These are phyloP conservation scores for Asterella californica DNA, from an alignment of 225 moss, liverwort and hornwort genomes.

Conservation along the genomic window DNA sequence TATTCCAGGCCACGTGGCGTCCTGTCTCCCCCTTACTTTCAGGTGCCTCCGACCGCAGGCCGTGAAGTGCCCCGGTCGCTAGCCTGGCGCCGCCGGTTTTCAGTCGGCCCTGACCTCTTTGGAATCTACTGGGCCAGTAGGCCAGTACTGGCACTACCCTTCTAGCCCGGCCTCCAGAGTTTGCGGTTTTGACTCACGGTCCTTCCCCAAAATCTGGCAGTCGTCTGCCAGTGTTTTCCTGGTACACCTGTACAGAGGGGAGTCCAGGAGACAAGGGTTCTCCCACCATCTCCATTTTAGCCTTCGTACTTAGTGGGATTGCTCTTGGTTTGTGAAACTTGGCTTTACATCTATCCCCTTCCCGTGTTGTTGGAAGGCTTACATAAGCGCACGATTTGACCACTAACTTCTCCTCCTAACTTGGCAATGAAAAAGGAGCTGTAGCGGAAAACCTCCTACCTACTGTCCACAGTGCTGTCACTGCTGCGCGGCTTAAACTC, in stretches of 20 bases:
- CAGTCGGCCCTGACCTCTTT: slow-evolving; percentile 3
- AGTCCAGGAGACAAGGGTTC: background rate
- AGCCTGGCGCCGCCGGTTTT: slow-evolving; percentile 16
- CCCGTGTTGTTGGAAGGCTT: slow-evolving; percentile 9
- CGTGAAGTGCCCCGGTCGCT: slow-evolving; percentile 6
- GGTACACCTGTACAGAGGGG: background rate
- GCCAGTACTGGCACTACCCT: background rate
- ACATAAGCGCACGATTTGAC: slow-evolving; percentile 9
- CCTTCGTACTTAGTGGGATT: background rate
- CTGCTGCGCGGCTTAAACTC: background rate
- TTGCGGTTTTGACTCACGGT: background rate
- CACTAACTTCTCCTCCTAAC: too few relatives aligned
- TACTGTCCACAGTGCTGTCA: background rate
- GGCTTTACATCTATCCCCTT: slow-evolving; percentile 1
- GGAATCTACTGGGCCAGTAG: slow-evolving; percentile 6
- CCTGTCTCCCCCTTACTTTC: background rate
- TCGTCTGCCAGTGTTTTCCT: background rate
- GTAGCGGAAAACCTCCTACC: background rate
- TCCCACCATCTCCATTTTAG: background rate
- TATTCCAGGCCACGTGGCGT: slow-evolving; percentile 1
- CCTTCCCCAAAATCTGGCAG: background rate
- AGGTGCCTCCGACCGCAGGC: background rate
- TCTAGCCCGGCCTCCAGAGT: background rate
- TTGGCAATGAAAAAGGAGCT: too few relatives aligned
- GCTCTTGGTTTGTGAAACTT: background rate